Evolutionary conservation across 768 basidiomycete genomes (phyloP).

Genomic region (Amanita muscaria): DNA sequence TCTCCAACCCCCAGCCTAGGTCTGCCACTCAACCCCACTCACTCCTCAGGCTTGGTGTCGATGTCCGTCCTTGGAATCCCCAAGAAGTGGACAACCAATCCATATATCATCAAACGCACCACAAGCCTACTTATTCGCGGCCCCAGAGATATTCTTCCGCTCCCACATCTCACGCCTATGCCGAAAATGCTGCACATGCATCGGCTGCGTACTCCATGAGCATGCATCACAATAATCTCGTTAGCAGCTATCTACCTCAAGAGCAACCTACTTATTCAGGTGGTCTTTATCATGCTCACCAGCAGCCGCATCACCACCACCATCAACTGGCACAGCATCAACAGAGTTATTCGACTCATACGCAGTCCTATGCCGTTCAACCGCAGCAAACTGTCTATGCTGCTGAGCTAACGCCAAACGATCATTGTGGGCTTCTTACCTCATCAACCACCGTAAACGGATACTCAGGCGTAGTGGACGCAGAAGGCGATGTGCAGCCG

Average conservation of each 20-base stretch:
- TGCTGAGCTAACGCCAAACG: conserved; percentile 3
- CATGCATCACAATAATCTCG: conserved; percentile 12
- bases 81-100: conserved; percentile 20
- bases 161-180: neutral
- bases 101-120: conserved; percentile 10
- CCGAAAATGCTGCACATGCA: neutral
- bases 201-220: conserved; percentile 9
- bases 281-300: conserved; percentile 5
- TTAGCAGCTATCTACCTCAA: conserved; percentile 11
- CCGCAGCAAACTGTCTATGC: conserved; percentile 2
- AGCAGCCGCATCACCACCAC: conserved; percentile 8
- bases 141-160: conserved; percentile 1
- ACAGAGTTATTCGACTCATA: conserved; percentile 3
- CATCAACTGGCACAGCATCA: conserved; percentile 13
- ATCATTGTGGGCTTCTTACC: conserved; percentile 3
- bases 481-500: conserved; percentile 18
- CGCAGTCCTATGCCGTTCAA: neutral
- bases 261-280: conserved; percentile 9
- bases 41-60: conserved; percentile 8
- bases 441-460: conserved; percentile 1
- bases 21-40: conserved; percentile 14
- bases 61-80: conserved; percentile 7
- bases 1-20: conserved; percentile 16
- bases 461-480: conserved; percentile 3
- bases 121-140: conserved; percentile 7